Evolutionary conservation across 1,284 basidiomycete species (phyloP).

Genomic region (Meripilus lineatus): DNA sequence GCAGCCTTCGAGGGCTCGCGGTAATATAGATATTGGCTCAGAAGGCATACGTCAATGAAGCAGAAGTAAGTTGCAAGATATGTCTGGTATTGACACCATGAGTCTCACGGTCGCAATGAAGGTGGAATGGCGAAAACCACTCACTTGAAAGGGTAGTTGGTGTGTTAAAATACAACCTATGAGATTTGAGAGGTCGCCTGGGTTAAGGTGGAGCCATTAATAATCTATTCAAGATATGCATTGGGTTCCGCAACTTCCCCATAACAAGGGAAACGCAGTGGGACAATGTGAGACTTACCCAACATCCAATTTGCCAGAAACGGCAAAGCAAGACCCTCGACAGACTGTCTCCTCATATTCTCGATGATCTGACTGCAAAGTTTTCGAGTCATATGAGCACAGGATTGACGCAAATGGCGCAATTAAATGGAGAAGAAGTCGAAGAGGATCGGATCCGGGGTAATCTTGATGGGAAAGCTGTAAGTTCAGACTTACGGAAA

Average conservation of each 20-base stretch:
- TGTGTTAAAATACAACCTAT: conserved; percentile 86
- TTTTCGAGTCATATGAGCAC: conserved; percentile 6
- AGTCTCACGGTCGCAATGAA: no score
- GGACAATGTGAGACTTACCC: conserved; percentile 43
- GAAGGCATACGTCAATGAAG: conserved; percentile 67
- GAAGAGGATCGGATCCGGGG: not conserved
- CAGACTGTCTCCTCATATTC: conserved; percentile 71
- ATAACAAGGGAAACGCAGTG: not conserved
- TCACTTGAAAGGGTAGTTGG: conserved; percentile 91
- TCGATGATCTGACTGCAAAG: conserved; percentile 69
- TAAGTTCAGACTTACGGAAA: conserved; percentile 84
- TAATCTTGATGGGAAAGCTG: conserved; percentile 1
- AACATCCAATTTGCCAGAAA: conserved; percentile 89
- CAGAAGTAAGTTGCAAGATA: conserved; percentile 89
- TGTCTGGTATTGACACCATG: conserved; percentile 52
- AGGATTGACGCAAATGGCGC: conserved; percentile 9
- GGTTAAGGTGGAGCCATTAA: conserved; percentile 22
- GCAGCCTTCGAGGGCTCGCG: conserved; percentile 25
- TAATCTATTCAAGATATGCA: conserved; percentile 13
- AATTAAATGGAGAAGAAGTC: conserved; percentile 8
- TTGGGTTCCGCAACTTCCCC: not conserved
- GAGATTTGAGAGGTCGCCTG: conserved; percentile 88
- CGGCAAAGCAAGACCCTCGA: conserved; percentile 83
- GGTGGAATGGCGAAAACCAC: conserved; percentile 19
- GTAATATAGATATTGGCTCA: conserved; percentile 82